Evolutionary conservation across 768 basidiomycete genomes (phyloP).

Genomic region (Cubamyces sp.): DNA sequence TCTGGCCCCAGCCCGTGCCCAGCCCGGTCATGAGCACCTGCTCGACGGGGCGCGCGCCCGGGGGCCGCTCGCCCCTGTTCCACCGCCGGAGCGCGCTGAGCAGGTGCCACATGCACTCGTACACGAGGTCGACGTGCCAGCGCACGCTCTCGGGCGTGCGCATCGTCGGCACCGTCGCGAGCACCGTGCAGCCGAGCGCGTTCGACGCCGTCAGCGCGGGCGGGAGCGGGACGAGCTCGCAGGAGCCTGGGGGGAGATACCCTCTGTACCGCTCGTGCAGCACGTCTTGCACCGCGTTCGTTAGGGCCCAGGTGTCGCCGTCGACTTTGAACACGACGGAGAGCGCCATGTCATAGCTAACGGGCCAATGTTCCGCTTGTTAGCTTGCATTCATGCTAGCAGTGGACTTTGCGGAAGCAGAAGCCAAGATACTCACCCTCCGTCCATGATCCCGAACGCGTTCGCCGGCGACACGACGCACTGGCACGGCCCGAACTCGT

Average conservation of each 20-base stretch:
- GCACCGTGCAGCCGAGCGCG: conserved; percentile 18
- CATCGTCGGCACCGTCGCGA: conserved; percentile 29
- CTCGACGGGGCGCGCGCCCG: conserved; percentile 9
- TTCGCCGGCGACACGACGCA: conserved; percentile 31
- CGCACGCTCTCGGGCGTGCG: conserved; percentile 25
- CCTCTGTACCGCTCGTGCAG: conserved; percentile 20
- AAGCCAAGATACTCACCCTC: conserved; percentile 17
- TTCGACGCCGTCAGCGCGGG: conserved; percentile 22
- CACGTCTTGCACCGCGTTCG: conserved; percentile 22
- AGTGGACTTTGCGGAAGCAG: neutral
- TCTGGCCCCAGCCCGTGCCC: conserved; percentile 17
- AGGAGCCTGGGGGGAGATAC: conserved; percentile 24
- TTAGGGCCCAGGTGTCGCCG: conserved; percentile 24
- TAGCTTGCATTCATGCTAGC: neutral
- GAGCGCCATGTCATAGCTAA: conserved; percentile 27
- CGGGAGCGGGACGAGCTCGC: conserved; percentile 26
- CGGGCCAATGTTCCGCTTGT: too few relatives aligned
- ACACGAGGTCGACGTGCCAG: conserved; percentile 28
- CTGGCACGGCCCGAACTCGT: conserved; percentile 18
- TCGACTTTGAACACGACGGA: conserved; percentile 22
- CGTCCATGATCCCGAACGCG: conserved; percentile 31
- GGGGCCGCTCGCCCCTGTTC: conserved; percentile 17
- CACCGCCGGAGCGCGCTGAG: conserved; percentile 25
- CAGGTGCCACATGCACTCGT: conserved; percentile 28
- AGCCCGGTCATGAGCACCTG: conserved; percentile 28